These are phyloP conservation scores for Aspergillus eucalypticola DNA, from an alignment of 2,329 filamentous ascomycete species.

Conservation along the genomic window DNA sequence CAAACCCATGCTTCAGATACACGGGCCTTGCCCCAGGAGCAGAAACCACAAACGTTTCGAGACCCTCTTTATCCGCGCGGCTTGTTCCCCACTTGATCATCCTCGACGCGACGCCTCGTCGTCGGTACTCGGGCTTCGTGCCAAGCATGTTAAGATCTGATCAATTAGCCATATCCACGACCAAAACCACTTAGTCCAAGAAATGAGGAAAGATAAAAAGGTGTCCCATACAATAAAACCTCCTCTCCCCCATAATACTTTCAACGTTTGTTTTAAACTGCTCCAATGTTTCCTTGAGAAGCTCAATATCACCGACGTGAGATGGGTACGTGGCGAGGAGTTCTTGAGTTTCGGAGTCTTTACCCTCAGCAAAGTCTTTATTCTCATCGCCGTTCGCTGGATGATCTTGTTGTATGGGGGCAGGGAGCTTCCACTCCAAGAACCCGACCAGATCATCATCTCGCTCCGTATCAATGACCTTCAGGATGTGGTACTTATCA, in stretches of 20 bases:
- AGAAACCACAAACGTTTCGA: constrained; percentile 41
- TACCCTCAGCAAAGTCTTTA: neutral
- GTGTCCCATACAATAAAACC: constrained; percentile 28
- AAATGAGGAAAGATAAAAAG: neutral
- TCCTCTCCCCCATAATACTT: constrained; percentile 20
- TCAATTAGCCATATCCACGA: neutral
- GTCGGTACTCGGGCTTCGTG: constrained; percentile 26
- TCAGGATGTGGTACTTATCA: constrained; percentile 6
- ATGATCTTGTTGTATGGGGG: neutral
- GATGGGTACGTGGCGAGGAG: too few species aligned
- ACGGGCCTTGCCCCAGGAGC: constrained; percentile 36
- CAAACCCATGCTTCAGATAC: constrained; percentile 45
- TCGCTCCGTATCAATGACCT: constrained; percentile 19
- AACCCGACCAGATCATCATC: constrained; percentile 22
- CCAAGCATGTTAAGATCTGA: constrained; percentile 29
- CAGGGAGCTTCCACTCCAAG: constrained; percentile 27
- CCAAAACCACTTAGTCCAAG: neutral
- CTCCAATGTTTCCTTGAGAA: constrained; percentile 25
- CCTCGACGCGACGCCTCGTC: constrained; percentile 25
- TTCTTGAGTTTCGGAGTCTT: constrained; percentile 18
- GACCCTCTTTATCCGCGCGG: constrained; percentile 35
- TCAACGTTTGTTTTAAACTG: constrained; percentile 20
- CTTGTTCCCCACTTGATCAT: constrained; percentile 41
- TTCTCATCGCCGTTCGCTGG: neutral
- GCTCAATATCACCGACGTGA: constrained; percentile 13